These are phyloP conservation scores for Roridomyces roridus DNA, from an alignment of 768 basidiomycete genomes.

Conservation along the genomic window DNA sequence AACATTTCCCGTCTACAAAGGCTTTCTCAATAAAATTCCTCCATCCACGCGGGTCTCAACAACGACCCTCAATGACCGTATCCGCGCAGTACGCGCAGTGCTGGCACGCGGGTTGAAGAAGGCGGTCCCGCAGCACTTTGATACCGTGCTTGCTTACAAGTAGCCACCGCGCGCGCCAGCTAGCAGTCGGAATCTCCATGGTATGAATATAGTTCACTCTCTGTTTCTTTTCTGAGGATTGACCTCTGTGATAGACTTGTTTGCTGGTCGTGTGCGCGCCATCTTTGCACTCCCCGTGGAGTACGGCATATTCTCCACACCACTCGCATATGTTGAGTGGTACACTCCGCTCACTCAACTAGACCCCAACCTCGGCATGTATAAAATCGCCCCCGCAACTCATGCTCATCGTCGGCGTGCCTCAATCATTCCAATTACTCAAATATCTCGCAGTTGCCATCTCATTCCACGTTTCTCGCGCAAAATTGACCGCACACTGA, in stretches of 20 bases:
- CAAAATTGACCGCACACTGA: conserved; percentile 4
- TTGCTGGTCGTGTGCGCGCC: background rate
- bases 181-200: background rate
- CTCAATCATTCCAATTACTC: conserved; percentile 7
- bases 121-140: conserved; percentile 1
- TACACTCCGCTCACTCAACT: conserved; percentile 3
- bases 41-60: background rate
- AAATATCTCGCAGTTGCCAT: conserved; percentile 4
- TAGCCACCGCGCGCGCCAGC: background rate
- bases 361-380: conserved; percentile 6
- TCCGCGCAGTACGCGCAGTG: background rate
- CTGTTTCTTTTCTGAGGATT: background rate
- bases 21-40: background rate
- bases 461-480: conserved; percentile 2
- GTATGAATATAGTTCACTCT: background rate
- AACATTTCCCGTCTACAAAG: conserved; percentile 3
- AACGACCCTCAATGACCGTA: background rate
- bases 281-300: conserved; percentile 5
- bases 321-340: conserved; percentile 9
- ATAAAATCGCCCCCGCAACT: background rate
- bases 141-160: conserved; percentile 4
- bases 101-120: background rate
- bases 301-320: background rate
- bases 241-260: background rate
- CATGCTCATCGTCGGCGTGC: background rate